A percentile compares a stretch with the other conserved stretches of the same genome.
These are phyloP conservation scores for Cucumis melo DNA, from an alignment of 306 rosid genomes.

Conservation along the genomic window DNA sequence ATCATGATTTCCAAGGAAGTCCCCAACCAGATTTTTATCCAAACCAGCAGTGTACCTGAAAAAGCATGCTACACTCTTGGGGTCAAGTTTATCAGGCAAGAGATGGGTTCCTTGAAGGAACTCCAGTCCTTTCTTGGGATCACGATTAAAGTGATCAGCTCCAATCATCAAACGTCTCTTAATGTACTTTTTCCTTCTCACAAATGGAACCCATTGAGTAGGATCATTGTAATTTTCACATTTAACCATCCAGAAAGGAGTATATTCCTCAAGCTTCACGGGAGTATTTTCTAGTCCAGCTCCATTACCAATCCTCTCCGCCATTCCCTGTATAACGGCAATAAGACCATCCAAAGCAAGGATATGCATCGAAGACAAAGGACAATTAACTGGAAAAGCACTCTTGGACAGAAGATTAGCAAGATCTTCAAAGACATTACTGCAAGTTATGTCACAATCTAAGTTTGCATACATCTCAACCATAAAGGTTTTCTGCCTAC, in stretches of 20 bases:
- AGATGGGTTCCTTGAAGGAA: conserved; percentile 98
- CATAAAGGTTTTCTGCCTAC: conserved; percentile 89
- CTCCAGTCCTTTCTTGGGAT: conserved; percentile 97
- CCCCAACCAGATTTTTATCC: conserved; percentile 98
- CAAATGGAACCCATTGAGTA: conserved; percentile 80
- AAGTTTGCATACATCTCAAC: conserved; percentile 91
- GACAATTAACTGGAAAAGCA: conserved; percentile 82
- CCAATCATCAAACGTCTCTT: conserved; percentile 96
- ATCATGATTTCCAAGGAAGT: conserved; percentile 92
- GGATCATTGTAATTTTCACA: conserved; percentile 87
- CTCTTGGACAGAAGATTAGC: conserved; percentile 81
- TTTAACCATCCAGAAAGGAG: conserved; percentile 95
- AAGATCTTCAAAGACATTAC: conserved; percentile 89
- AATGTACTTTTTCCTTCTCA: conserved; percentile 75
- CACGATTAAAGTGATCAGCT: conserved; percentile 98
- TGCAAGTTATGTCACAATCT: conserved; percentile 91
- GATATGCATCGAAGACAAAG: conserved; percentile 77
- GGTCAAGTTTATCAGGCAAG: conserved; percentile 96
- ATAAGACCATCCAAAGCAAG: conserved; percentile 92
- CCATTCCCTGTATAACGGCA: conserved; percentile 98
- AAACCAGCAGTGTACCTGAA: conserved; percentile 95
- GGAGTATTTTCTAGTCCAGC: conserved; percentile 47
- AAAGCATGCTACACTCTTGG: conserved; percentile 98
- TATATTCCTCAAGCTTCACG: conserved; percentile 70
- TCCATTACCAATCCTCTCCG: conserved; percentile 78